A percentile compares a stretch with the other conserved stretches of the same genome.
Conservation (phyloP, 164 flowering plant genomes). For the Magnolia changhungtana region DNA sequence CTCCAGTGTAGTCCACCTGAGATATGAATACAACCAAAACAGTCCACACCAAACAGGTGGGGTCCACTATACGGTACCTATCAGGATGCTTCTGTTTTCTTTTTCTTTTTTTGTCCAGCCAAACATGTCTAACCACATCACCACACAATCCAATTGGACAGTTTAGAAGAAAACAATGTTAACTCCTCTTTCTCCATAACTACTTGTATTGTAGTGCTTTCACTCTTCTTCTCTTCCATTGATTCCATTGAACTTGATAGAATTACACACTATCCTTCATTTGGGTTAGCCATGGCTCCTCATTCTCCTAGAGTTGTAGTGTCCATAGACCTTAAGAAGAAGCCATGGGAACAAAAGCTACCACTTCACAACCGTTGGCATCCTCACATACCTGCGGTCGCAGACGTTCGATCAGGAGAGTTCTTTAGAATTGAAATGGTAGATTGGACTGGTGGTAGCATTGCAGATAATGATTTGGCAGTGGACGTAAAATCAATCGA, state of each 20-base stretch:
- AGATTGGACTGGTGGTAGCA: slow-evolving; percentile 77
- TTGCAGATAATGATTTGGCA: slow-evolving; percentile 59
- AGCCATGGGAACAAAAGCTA: slow-evolving; percentile 69
- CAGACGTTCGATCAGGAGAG: slow-evolving; percentile 54
- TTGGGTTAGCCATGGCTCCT: slow-evolving; percentile 57
- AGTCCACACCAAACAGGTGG: too few species aligned
- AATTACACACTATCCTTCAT: neutral
- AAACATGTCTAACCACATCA: too few species aligned
- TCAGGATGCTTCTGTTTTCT: too few species aligned
- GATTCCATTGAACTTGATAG: neutral
- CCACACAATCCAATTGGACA: too few species aligned
- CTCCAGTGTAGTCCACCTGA: too few species aligned
- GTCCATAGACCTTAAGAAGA: slow-evolving; percentile 64
- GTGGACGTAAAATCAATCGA: slow-evolving; percentile 54
- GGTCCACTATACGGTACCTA: too few species aligned
- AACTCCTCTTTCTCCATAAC: slow-evolving; percentile 11
- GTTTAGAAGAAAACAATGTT: neutral
- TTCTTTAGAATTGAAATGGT: slow-evolving; percentile 74
- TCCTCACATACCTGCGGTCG: slow-evolving; percentile 69
- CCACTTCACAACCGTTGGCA: slow-evolving; percentile 97
- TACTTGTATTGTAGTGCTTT: neutral
- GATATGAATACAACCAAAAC: too few species aligned
- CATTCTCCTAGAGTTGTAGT: slow-evolving; percentile 58
- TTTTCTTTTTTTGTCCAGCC: too few species aligned
- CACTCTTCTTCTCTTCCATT: neutral